These are phyloP conservation scores for Candida buenavistaensis DNA, from an alignment of 1,139 yeast genomes.

Conservation along the genomic window DNA sequence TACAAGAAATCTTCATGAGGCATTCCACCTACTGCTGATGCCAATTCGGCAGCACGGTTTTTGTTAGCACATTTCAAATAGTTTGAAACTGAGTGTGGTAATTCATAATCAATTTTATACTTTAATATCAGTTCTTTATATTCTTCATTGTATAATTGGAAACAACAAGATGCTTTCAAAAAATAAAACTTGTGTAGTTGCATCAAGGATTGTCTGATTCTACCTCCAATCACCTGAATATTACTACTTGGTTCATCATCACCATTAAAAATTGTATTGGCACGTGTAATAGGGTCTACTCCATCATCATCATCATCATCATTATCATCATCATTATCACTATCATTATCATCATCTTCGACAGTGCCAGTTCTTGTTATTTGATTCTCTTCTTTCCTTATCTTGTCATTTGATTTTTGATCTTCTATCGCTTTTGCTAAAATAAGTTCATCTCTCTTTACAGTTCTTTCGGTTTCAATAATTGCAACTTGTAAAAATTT, in stretches of 20 bases:
- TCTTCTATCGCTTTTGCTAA: conserved; percentile 17
- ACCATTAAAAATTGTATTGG: conserved; percentile 11
- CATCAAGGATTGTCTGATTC: conserved; percentile 55
- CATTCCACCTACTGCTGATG: conserved; percentile 24
- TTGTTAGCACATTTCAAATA: conserved; percentile 8
- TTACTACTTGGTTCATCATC: conserved; percentile 21
- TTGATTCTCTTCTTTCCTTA: too few relatives aligned
- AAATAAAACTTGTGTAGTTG: conserved; percentile 74
- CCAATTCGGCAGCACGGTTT: conserved; percentile 23
- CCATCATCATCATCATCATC: conserved; percentile 26
- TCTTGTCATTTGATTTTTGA: too few relatives aligned
- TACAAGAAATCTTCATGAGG: conserved; percentile 15
- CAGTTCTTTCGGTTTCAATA: conserved; percentile 32
- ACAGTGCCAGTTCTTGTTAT: too few relatives aligned
- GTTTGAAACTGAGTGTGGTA: conserved; percentile 8
- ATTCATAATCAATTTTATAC: conserved; percentile 9
- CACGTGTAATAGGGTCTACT: too few relatives aligned
- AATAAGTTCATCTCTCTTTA: conserved; percentile 21
- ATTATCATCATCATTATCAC: conserved; percentile 20
- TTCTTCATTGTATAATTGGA: conserved; percentile 55
- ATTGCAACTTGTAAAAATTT: conserved; percentile 40
- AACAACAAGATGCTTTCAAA: conserved; percentile 79
- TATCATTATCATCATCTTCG: conserved; percentile 14
- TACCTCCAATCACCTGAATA: conserved; percentile 23
- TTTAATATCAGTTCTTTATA: conserved; percentile 26